Evolutionary conservation across 331 rosid genomes (phyloP).

Genomic region (Dryas integrifolia): DNA sequence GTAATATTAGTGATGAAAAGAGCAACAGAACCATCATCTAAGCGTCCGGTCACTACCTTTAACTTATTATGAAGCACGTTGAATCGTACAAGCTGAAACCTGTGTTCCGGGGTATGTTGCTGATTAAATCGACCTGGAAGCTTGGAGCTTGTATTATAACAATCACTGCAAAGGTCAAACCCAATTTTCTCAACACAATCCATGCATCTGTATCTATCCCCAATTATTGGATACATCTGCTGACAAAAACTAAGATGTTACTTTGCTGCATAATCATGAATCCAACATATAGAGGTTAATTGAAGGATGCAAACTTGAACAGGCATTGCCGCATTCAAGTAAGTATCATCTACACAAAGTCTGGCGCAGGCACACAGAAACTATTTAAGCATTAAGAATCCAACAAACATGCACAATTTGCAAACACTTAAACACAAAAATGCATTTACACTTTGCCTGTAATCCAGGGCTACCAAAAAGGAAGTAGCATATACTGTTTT

Average conservation of each 20-base stretch:
- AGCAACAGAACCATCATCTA: conserved; percentile 26
- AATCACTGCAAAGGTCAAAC: conserved; percentile 78
- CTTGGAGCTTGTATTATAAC: conserved; percentile 58
- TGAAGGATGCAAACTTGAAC: neutral
- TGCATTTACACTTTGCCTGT: neutral
- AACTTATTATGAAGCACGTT: neutral
- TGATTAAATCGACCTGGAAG: conserved; percentile 93
- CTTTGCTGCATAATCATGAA: neutral
- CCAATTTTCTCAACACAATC: conserved; percentile 64
- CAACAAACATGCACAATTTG: conserved; percentile 6
- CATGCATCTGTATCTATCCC: conserved; percentile 70
- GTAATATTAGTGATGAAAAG: conserved; percentile 15
- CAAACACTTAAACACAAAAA: neutral
- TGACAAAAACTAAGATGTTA: conserved; percentile 18
- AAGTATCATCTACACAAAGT: neutral
- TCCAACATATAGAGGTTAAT: neutral
- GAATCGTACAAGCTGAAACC: conserved; percentile 31
- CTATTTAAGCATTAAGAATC: neutral
- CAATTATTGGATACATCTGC: conserved; percentile 66
- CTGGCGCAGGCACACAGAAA: neutral
- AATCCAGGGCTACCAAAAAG: neutral
- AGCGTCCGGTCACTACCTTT: conserved; percentile 15
- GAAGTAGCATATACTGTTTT: neutral
- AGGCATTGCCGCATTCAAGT: too few relatives aligned
- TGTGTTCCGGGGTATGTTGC: conserved; percentile 79